Base-by-base conservation (phyloP, 2,329 filamentous ascomycete genomes). In the Gliomastix tumulicola region DNA sequence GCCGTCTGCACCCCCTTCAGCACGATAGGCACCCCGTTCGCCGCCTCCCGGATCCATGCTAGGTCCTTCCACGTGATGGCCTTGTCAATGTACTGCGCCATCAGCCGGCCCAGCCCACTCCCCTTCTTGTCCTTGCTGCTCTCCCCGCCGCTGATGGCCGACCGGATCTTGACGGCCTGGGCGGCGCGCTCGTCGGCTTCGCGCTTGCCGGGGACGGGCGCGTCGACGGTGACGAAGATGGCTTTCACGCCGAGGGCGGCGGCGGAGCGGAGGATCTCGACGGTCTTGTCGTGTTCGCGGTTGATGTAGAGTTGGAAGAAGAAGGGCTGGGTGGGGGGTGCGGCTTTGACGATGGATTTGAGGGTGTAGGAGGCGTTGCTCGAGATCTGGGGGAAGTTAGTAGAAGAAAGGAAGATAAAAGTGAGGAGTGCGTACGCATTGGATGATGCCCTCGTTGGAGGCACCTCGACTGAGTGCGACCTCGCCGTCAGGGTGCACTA, bases 231-330 rank as follows among this genome's bases (percentile, higher is more conserved):
- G 17, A 76, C 65, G 36, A 75, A 56, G 8, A 65, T 45, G n/a
- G 57, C 62, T 13, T 51, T 53, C 51, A 84, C 76, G 9, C 80
- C 66, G 2, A 66, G 57, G 13, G 45, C 48, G 25, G 51, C 49
- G 20, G 56, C 55, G 31, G 50, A 48, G 4, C 51, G 59, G 10
- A 76, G 59, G 3, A 74, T 57, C 1, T 55, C 59, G 17, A 62
- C 59, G 6, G 71, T 70, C 40, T 72, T 72, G 21, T 56, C 41
- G 4, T 68, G 66, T 38, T 73, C 60, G 2, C 59, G 59, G 51
- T 74, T 72, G 38, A 74, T 69, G 49, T 76, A 76, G 12, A 76
- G 54, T 42, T 76, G 72, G 51, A 74, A 70, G 47, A 74, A 69
- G 55, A 73, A 72, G n/a, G 60, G 60, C 39, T 61, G 45, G 4